Evolutionary conservation across 768 basidiomycete genomes (phyloP).

Genomic region (Xerocomellus intermedius): DNA sequence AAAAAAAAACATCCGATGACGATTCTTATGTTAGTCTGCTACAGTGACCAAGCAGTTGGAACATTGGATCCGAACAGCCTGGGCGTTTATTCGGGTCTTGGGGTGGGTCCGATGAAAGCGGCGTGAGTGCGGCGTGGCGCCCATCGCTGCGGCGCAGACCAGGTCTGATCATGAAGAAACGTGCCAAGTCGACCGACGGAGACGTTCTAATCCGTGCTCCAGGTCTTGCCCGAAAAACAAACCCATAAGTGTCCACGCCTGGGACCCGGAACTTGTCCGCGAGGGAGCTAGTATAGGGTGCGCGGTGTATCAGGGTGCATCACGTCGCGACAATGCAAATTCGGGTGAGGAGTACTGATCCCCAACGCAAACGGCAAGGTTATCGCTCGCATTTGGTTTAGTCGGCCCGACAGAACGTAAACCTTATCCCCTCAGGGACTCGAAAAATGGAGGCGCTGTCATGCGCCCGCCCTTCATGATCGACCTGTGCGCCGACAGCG

Average conservation of each 20-base stretch:
- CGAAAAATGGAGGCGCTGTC: constrained; percentile 20
- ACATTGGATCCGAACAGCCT: neutral
- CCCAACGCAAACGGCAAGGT: neutral
- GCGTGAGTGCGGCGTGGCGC: constrained; percentile 1
- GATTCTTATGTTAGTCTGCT: neutral
- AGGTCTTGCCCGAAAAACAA: neutral
- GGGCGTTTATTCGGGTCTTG: neutral
- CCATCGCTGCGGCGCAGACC: constrained; percentile 2
- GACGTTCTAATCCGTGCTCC: neutral
- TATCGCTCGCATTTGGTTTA: constrained; percentile 2
- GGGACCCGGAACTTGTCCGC: constrained; percentile 12
- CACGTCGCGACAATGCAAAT: constrained; percentile 3
- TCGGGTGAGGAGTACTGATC: neutral
- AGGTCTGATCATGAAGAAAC: constrained; percentile 9
- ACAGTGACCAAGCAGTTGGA: neutral
- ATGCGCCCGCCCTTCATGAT: constrained; percentile 21
- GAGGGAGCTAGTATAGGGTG: neutral
- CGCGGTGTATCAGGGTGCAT: neutral
- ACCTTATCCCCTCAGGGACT: neutral
- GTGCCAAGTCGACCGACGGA: constrained; percentile 18
- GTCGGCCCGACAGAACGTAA: neutral
- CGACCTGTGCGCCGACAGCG: constrained; percentile 11
- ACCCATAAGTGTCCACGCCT: neutral
- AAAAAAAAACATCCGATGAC: neutral
- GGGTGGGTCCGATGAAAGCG: neutral